Evolutionary conservation across 768 basidiomycete species (phyloP).

Genomic region (Kwoniella sp.): DNA sequence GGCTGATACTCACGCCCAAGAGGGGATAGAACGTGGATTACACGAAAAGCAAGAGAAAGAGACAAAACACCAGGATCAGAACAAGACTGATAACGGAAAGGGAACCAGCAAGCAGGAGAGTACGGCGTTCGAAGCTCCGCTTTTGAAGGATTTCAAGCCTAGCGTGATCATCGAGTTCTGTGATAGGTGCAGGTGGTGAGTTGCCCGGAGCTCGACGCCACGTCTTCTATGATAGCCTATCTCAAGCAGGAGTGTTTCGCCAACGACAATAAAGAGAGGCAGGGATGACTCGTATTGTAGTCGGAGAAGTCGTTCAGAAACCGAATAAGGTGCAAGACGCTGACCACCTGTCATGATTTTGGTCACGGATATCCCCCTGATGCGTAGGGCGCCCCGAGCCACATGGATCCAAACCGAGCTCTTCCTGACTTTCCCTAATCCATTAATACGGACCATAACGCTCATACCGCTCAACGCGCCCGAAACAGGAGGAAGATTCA

Average conservation of each 20-base stretch:
- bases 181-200: conserved; percentile 84
- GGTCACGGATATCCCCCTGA: background rate
- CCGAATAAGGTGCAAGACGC: too few species aligned
- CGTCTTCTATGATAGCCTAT: too few species aligned
- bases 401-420: conserved; percentile 93
- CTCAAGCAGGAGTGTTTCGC: too few species aligned
- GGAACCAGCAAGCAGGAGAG: background rate
- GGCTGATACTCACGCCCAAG: background rate
- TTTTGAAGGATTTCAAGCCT: conserved; percentile 52
- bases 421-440: conserved; percentile 84
- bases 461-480: conserved; percentile 74
- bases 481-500: conserved; percentile 85
- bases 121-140: background rate
- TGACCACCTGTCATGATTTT: background rate
- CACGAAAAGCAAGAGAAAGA: conserved; percentile 1
- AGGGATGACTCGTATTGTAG: background rate
- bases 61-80: background rate
- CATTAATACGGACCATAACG: conserved; percentile 67
- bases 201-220: too few species aligned
- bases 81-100: background rate
- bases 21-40: background rate
- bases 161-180: conserved; percentile 88
- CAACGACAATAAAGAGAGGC: too few species aligned
- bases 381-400: conserved; percentile 80
- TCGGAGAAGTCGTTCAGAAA: background rate